Base-by-base conservation (phyloP, 768 basidiomycete species). In the Tricholoma furcatifolium region DNA sequence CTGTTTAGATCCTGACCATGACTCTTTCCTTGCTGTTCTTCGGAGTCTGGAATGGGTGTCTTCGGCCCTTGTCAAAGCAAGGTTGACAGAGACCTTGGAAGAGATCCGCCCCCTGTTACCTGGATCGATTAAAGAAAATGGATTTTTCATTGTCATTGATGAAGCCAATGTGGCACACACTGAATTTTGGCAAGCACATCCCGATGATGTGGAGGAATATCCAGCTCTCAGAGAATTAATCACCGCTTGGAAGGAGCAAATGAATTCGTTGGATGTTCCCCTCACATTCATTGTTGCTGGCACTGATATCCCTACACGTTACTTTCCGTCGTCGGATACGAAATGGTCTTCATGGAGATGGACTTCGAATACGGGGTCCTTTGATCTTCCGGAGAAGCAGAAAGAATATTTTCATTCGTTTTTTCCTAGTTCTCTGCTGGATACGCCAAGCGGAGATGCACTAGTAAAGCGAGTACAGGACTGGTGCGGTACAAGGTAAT, bases 271-370 rank as follows among this genome's bases (percentile, higher is more conserved):
- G 7, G 31, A 24, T 17, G 30, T 42, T 14, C 32, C 41, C 2
- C 32, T 50, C 31, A 51, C 50, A 2, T 51, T 51, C 7, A 32
- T 51, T 27, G 50, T 51, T 4, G 34, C 50, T 24, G 46, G 46
- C 2, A 38, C 35, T 9, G 23, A 47, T n/a, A 47, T 47, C 3
- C 46, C 46, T 23, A 38, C 32, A 2, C 21, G 36, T 21, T 47
- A 47, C 17, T 49, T 49, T 30, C 39, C 38, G 2, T 5, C 20
- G 2, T 49, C 27, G 18, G 30, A 36, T 7, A 4, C 9, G 1
- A 14, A 17, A n/a, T 49, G 47, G 38, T 3, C 8, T 10, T 8
- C 46, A 11, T 47, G 46, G 46, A 36, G 12, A 35, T 47, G 34
- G 46, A 15, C 46, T 20, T 47, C 46, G 6, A 36, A 34, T 3